A percentile compares a stretch with the other conserved stretches of the same genome.
These are phyloP conservation scores for Nakazawaea holstii DNA, from an alignment of 805 yeast species.

Conservation along the genomic window DNA sequence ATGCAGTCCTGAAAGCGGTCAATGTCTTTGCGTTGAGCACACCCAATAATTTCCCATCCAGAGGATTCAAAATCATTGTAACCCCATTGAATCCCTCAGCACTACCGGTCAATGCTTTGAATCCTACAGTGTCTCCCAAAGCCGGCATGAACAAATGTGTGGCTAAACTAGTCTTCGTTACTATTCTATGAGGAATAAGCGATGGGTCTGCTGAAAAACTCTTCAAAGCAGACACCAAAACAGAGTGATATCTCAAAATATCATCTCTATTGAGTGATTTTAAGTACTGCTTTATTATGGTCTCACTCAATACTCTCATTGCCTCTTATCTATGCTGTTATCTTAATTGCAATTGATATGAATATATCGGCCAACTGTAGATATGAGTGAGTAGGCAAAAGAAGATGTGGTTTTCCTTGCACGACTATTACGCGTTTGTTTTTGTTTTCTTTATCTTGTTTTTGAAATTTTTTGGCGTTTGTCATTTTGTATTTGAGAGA, in stretches of 20 bases:
- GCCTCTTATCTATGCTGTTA: too few species aligned
- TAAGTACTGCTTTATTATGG: slow-evolving; percentile 24
- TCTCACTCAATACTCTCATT: slow-evolving; percentile 31
- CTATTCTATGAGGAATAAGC: slow-evolving; percentile 51
- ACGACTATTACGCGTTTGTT: too few species aligned
- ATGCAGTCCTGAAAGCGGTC: slow-evolving; percentile 66
- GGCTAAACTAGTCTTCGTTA: slow-evolving; percentile 32
- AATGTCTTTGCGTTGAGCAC: slow-evolving; percentile 51
- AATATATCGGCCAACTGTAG: too few species aligned
- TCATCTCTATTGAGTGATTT: slow-evolving; percentile 20
- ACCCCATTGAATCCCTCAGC: slow-evolving; percentile 55
- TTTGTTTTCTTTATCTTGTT: too few species aligned
- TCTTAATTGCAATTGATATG: too few species aligned
- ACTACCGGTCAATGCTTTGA: slow-evolving; percentile 57
- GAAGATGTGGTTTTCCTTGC: too few species aligned
- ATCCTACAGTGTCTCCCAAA: slow-evolving; percentile 49
- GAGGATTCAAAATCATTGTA: slow-evolving; percentile 43
- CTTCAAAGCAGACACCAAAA: slow-evolving; percentile 30
- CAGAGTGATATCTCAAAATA: slow-evolving; percentile 29
- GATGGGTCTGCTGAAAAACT: slow-evolving; percentile 38
- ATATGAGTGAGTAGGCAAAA: too few species aligned
- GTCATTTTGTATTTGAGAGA: too few species aligned
- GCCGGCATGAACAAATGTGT: slow-evolving; percentile 65
- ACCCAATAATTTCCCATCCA: slow-evolving; percentile 46
- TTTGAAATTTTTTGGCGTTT: too few species aligned